These are phyloP conservation scores for Amanita rimosa DNA, from an alignment of 768 basidiomycete species.

Conservation along the genomic window DNA sequence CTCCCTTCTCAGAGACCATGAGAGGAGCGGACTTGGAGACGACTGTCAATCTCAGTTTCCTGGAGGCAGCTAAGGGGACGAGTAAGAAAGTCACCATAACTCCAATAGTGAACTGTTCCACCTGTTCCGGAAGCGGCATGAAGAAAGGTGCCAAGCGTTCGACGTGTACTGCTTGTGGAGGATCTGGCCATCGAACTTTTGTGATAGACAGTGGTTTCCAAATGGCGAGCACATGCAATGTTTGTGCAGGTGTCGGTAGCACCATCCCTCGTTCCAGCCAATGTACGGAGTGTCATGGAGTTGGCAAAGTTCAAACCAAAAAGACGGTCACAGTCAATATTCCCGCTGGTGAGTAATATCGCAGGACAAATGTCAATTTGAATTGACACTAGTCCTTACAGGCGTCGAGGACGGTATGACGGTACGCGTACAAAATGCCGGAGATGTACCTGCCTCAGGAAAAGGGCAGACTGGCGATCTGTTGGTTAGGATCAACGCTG, in stretches of 20 bases:
- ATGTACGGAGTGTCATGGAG: constrained; percentile 74
- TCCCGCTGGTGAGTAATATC: constrained; percentile 60
- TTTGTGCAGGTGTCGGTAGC: constrained; percentile 75
- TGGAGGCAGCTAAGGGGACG: constrained; percentile 92
- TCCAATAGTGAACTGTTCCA: constrained; percentile 72
- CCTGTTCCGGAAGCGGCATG: constrained; percentile 81
- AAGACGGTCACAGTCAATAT: constrained; percentile 75
- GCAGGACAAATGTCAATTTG: background rate
- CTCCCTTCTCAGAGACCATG: constrained; percentile 29
- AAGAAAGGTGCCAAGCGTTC: constrained; percentile 77
- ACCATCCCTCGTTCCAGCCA: constrained; percentile 67
- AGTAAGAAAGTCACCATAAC: constrained; percentile 63
- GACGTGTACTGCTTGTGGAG: constrained; percentile 72
- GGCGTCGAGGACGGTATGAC: constrained; percentile 95
- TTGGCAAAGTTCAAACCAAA: constrained; percentile 77
- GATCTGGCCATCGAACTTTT: constrained; percentile 81
- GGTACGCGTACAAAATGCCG: constrained; percentile 67
- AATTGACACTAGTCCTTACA: constrained; percentile 16
- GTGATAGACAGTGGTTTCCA: constrained; percentile 91
- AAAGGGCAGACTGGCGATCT: constrained; percentile 79
- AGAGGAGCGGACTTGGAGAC: constrained; percentile 81
- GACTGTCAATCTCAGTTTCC: constrained; percentile 65
- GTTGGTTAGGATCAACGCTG: constrained; percentile 75
- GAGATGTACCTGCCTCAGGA: constrained; percentile 76
- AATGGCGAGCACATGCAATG: constrained; percentile 85